phyloP scores from a whole-genome alignment of 108 stramenopile genomes.

The Cyclostephanos invisitatus region DNA sequence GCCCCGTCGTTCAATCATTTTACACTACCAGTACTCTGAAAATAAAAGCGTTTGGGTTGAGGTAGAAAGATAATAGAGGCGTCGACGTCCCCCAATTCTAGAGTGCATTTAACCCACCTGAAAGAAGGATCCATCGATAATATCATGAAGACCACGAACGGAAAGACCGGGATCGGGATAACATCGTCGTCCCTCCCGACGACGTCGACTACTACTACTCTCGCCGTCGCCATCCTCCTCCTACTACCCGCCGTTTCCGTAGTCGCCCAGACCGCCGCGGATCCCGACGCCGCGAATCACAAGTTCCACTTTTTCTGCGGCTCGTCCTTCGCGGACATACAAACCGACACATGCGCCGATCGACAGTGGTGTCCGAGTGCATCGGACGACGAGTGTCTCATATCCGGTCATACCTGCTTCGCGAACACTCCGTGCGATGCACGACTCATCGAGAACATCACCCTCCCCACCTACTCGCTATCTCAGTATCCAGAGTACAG shows the following conservation, averaged over 20 bases:
- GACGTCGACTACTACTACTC: neutral
- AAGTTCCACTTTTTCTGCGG: conserved; percentile 54
- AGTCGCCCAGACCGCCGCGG: conserved; percentile 1
- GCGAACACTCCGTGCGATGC: conserved; percentile 55
- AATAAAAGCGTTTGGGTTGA: too few relatives aligned
- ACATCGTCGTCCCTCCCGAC: too few relatives aligned
- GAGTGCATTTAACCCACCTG: too few relatives aligned
- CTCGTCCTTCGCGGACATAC: conserved; percentile 47
- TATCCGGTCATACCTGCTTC: conserved; percentile 48
- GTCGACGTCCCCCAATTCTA: too few relatives aligned
- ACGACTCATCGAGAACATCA: conserved; percentile 21
- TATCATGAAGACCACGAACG: too few relatives aligned
- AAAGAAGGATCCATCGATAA: too few relatives aligned
- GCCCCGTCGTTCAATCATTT: too few relatives aligned
- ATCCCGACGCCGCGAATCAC: conserved; percentile 11
- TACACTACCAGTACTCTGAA: too few relatives aligned
- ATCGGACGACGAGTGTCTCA: conserved; percentile 41
- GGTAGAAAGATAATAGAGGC: too few relatives aligned
- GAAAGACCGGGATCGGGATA: too few relatives aligned
- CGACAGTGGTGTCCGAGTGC: conserved; percentile 49
- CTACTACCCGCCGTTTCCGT: neutral
- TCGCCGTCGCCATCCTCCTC: neutral
- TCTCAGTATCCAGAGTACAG: conserved; percentile 22
- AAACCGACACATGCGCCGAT: conserved; percentile 40
- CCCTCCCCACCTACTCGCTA: conserved; percentile 43